Evolutionary conservation across 2,329 filamentous ascomycete species (phyloP), one percentile per base, ranked within the genome.

Genomic region (Scedosporium minutisporum): DNA sequence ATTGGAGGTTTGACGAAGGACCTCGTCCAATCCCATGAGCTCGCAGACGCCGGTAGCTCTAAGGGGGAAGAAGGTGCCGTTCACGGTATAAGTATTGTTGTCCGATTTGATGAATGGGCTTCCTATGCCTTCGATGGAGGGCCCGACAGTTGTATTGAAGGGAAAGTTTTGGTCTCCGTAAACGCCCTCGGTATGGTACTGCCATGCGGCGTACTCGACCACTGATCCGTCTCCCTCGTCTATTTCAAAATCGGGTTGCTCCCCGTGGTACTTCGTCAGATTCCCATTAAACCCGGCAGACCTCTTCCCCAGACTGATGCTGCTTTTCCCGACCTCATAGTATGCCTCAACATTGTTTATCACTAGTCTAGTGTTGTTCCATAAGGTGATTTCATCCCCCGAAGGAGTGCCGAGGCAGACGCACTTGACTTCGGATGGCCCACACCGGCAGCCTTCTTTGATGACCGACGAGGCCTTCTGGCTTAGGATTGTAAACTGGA

Each of bases 401-500:
- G 23, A 57, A 4, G 53, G 53, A 23, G 53, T 57, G 18, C 6
- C 23, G n/a, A 57, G 23, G 5, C 23, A 16, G 53, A 57, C 23
- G 12, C 14, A 23, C 16, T 23, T 6, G 21, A 6, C 12, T 12
- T 2, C 53, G 58, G 41, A 18, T 16, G 16, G 10, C n/a, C 57
- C 29, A 41, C n/a, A 58, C 29, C 14, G 1, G 29, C 25, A 27
- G 2, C 4, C 53, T 29, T n/a, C 21, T 9, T 1, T 25, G 41
- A 48, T 16, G 14, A 3, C 6, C 12, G 58, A 55, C 12, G 3
- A 38, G 6, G 60, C 42, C 48, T 63, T 63, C 33, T 64, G 25
- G 42, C 57, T 65, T 3, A 66, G 57, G 48, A 65, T 41, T 5
- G 57, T 64, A 14, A 66, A 65, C 12, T 65, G 42, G 25, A 64